Conservation (phyloP, 495 filamentous ascomycete species). For the Venustampulla echinocandica region DNA sequence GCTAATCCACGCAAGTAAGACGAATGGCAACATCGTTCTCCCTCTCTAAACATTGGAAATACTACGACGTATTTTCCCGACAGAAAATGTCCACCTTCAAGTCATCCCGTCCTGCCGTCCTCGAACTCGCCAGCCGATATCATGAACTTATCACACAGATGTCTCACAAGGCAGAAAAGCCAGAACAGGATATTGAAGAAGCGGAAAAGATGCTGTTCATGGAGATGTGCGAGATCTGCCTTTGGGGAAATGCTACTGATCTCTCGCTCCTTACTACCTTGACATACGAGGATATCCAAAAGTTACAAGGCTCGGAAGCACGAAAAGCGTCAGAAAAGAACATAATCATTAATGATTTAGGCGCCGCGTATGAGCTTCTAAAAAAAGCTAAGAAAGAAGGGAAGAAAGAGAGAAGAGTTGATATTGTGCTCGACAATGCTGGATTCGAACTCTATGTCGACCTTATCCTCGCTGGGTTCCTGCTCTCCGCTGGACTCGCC, state of each 20-base stretch:
- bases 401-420: conserved; percentile 55
- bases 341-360: conserved; percentile 78
- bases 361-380: conserved; percentile 61
- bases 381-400: conserved; percentile 54
- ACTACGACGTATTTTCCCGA: conserved; percentile 81
- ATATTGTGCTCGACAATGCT: conserved; percentile 92
- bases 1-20: too few relatives aligned
- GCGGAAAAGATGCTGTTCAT: conserved; percentile 71
- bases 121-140: conserved; percentile 77
- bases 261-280: conserved; percentile 83
- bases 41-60: conserved; percentile 78
- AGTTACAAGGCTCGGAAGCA: conserved; percentile 80
- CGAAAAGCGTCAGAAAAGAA: conserved; percentile 79
- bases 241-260: conserved; percentile 98
- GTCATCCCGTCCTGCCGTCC: conserved; percentile 82
- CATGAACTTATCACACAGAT: conserved; percentile 51
- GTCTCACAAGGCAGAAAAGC: conserved; percentile 25
- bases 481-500: conserved; percentile 72
- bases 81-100: conserved; percentile 92
- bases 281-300: conserved; percentile 92
- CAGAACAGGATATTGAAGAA: conserved; percentile 39
- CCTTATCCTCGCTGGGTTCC: conserved; percentile 79
- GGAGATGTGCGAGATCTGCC: conserved; percentile 94
- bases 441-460: conserved; percentile 97
- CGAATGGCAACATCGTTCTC: conserved; percentile 68